Evolutionary conservation across 768 basidiomycete genomes (phyloP), one percentile per base, ranked within the genome.

Genomic region (Podaxis carcinomalis): DNA sequence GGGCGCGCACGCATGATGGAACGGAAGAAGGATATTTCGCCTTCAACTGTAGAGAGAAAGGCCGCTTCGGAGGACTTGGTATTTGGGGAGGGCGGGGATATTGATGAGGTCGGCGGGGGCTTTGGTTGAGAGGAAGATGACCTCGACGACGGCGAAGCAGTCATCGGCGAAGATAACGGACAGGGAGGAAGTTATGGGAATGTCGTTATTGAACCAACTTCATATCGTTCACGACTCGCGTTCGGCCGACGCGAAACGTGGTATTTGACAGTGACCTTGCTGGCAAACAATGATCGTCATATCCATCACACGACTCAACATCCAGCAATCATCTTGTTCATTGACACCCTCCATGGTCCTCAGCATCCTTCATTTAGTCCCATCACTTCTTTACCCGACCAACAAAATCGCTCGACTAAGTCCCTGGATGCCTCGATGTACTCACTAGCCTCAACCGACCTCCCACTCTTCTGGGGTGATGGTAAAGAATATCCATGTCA

Each of bases 21-120:
- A 53, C 89, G 84, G 70, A 94, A 93, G 74, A 95, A 89, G 7
- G 89, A 81, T 51, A 93, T 90, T 72, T 95, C 93, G 42, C 93
- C 93, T 66, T 88, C 85, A 56, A 92, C 83, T 5, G 83, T 85
- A 68, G 87, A 81, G 42, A 94, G 83, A 68, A 88, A 87, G 23
- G 73, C 68, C 11, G 73, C 69, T 55, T 73, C 72, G 46, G 59
- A 62, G 23, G 54, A 51, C 37, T 51, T 61, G 57, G 64, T 59
- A 11, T 44, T 40, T 13, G 65, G 59, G 6, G 62, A 57, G 47
- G 56, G 56, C 4, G 65, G 39, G 0, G 65, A 42, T 13, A 60
- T 50, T 37, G 66, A 64, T 64, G 64, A 39, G 13, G 64, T 59
- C 32, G 46, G 40, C 39, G 40, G 25, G 35, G 23, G 42, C n/a